phyloP scores from a whole-genome alignment of 2,329 filamentous ascomycete species.

The Calonectria naviculata region DNA sequence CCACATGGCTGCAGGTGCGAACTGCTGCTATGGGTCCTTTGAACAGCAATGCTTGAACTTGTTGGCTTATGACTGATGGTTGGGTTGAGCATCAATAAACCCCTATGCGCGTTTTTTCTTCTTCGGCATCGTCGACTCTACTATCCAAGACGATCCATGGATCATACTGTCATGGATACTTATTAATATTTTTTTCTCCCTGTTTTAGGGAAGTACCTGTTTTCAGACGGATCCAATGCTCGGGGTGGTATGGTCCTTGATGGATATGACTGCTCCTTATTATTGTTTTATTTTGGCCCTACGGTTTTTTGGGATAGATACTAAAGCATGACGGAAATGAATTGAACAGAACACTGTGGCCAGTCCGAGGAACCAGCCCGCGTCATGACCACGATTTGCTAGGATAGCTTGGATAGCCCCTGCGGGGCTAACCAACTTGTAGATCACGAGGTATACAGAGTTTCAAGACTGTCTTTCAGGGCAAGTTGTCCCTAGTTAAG shows the following conservation, averaged over 20 bases:
- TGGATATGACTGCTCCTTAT: not conserved
- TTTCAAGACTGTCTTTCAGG: not conserved
- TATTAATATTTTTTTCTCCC: not conserved
- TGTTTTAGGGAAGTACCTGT: not conserved
- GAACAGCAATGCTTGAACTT: conserved; percentile 6
- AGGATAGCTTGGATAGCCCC: not conserved
- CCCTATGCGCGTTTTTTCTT: not conserved
- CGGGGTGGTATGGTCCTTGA: not conserved
- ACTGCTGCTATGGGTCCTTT: conserved; percentile 17
- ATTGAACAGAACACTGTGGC: not conserved
- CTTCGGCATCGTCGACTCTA: not conserved
- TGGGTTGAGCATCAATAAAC: not conserved
- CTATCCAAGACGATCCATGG: not conserved
- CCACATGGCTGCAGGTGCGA: conserved; percentile 48
- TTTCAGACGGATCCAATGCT: not conserved
- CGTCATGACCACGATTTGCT: not conserved
- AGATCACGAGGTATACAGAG: not conserved
- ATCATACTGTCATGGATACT: not conserved
- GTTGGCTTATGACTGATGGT: not conserved
- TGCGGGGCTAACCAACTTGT: not conserved
- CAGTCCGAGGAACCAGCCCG: not conserved
- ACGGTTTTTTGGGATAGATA: not conserved
- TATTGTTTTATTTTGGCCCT: not conserved
- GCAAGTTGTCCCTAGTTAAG: not conserved
- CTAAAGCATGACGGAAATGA: not conserved